Conservation (phyloP, 306 rosid genomes). For the Corylus heterophylla region DNA sequence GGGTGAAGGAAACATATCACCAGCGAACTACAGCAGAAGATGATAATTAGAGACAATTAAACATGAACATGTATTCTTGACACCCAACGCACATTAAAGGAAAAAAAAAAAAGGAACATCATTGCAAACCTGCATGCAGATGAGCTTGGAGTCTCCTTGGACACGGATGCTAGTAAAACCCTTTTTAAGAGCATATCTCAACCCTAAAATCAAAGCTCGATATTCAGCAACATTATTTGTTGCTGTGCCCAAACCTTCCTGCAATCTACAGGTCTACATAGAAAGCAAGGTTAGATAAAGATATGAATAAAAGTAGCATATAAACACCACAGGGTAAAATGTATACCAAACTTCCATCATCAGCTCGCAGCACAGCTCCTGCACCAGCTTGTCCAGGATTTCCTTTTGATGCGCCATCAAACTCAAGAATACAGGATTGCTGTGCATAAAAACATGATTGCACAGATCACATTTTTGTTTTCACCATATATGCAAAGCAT, state of each 20-base stretch:
- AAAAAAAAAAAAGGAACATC: neutral
- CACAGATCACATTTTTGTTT: constrained; percentile 13
- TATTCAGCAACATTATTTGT: constrained; percentile 93
- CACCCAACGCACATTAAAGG: neutral
- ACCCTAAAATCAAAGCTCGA: constrained; percentile 82
- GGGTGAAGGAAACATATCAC: neutral
- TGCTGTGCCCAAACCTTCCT: constrained; percentile 80
- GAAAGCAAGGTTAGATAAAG: constrained; percentile 32
- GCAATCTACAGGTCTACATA: constrained; percentile 73
- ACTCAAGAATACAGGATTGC: constrained; percentile 48
- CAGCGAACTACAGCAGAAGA: neutral
- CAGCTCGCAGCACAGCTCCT: constrained; percentile 54
- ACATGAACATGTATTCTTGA: constrained; percentile 1
- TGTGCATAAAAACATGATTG: constrained; percentile 27
- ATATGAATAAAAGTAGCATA: constrained; percentile 17
- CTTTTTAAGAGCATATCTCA: constrained; percentile 78
- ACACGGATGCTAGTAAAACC: constrained; percentile 65
- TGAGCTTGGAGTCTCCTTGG: constrained; percentile 93
- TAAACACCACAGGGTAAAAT: constrained; percentile 22
- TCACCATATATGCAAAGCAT: neutral
- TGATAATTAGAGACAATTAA: neutral
- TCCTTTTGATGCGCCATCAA: constrained; percentile 64
- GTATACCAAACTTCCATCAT: constrained; percentile 74
- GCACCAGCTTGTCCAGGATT: constrained; percentile 71
- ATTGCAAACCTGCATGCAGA: constrained; percentile 87